Percentiles rank a stretch among this genome's conserved stretches.
phyloP scores from a whole-genome alignment of 208 protist genomes.

The Leishmania lainsoni region DNA sequence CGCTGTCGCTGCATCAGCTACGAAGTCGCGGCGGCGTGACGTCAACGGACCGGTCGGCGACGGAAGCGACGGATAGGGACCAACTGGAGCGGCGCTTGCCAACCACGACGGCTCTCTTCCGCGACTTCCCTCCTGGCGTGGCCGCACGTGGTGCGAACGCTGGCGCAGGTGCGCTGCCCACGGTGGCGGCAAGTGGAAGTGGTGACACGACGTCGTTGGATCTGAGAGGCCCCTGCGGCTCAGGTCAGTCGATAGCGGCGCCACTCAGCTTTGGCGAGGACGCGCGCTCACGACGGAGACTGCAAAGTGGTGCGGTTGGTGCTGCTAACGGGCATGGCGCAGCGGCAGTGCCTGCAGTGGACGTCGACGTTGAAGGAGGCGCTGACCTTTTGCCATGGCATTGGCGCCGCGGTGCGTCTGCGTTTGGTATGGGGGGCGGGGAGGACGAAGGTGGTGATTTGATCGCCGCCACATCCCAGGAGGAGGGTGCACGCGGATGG shows the following conservation, averaged over 20 bases:
- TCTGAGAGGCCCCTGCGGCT: neutral
- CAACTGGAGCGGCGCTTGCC: neutral
- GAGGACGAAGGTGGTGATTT: neutral
- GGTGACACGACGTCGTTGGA: neutral
- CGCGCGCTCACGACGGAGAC: neutral
- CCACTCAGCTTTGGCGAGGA: neutral
- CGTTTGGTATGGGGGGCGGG: neutral
- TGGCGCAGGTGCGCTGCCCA: neutral
- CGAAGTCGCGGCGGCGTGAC: neutral
- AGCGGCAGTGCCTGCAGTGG: neutral
- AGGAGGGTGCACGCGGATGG: neutral
- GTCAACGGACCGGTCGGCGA: neutral
- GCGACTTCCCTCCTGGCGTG: neutral
- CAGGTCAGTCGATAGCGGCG: neutral
- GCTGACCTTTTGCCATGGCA: neutral
- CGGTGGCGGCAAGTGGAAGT: conserved; percentile 7
- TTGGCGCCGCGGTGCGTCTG: neutral
- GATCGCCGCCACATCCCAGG: neutral
- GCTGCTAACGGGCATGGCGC: neutral
- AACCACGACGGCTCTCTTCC: conserved; percentile 11
- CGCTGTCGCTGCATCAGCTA: neutral
- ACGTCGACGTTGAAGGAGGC: neutral
- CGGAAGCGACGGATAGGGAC: neutral
- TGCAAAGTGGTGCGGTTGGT: neutral
- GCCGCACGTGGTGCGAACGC: neutral